A percentile compares a stretch with the other conserved stretches of the same genome.
Evolutionary conservation across 108 stramenopile species (phyloP).

Genomic region (Craspedostauros australis): DNA sequence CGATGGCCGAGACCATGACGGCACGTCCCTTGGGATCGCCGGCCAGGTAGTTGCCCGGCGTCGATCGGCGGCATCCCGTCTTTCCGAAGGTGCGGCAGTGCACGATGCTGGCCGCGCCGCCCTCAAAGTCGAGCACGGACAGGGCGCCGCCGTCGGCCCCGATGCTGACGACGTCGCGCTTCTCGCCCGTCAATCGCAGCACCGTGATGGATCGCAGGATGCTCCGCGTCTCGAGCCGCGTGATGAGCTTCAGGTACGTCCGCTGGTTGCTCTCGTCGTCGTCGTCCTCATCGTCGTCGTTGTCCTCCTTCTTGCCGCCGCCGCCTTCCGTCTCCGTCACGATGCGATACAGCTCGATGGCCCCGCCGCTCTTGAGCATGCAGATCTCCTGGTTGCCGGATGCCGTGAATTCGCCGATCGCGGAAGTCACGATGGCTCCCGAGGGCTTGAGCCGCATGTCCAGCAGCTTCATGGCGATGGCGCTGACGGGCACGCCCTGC

Average conservation of each 20-base stretch:
- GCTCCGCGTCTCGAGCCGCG: constrained; percentile 64
- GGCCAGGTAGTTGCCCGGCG: constrained; percentile 95
- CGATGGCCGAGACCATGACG: constrained; percentile 80
- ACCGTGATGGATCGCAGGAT: constrained; percentile 61
- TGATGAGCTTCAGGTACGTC: constrained; percentile 50
- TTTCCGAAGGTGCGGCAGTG: constrained; percentile 56
- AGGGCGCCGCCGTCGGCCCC: constrained; percentile 87
- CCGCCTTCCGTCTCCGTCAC: too few species aligned
- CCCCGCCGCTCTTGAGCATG: constrained; percentile 59
- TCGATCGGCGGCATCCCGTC: constrained; percentile 86
- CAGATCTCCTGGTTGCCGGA: constrained; percentile 44
- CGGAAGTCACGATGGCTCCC: constrained; percentile 41
- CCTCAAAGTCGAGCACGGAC: constrained; percentile 74
- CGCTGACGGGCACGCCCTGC: constrained; percentile 23
- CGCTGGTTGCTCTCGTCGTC: constrained; percentile 34
- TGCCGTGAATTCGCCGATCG: constrained; percentile 64
- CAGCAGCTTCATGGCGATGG: constrained; percentile 64
- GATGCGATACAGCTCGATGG: constrained; percentile 61
- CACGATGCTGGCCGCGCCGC: constrained; percentile 10
- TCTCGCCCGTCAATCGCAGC: constrained; percentile 76
- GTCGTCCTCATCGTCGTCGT: constrained; percentile 43
- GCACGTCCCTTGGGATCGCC: constrained; percentile 94
- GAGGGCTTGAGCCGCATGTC: constrained; percentile 72
- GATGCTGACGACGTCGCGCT: constrained; percentile 87
- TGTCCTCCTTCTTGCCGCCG: constrained; percentile 2